A percentile compares a stretch with the other conserved stretches of the same genome.
phyloP scores from a whole-genome alignment of 2,329 filamentous ascomycete genomes.

The Davidsoniella eucalypti region DNA sequence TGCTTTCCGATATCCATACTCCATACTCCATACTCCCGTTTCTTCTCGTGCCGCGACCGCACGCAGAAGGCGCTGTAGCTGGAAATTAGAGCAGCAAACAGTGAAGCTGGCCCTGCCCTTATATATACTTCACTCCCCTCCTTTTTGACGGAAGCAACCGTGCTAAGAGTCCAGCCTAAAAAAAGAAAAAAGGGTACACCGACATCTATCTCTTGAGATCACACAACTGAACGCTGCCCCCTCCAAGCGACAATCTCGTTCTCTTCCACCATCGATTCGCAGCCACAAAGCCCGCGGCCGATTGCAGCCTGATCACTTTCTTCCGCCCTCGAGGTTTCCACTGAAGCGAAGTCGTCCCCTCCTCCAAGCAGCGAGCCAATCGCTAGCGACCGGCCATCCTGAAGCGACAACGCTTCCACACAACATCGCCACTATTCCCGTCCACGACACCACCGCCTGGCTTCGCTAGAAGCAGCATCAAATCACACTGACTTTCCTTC shows the following conservation, averaged over 20 bases:
- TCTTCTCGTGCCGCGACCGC: too few species aligned
- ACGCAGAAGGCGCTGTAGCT: too few species aligned
- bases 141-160: neutral
- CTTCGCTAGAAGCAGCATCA: neutral
- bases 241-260: neutral
- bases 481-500: neutral
- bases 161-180: too few species aligned
- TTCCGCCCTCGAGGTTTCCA: neutral
- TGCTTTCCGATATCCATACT: too few species aligned
- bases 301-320: too few species aligned
- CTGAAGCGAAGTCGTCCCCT: neutral
- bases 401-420: too few species aligned
- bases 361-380: neutral
- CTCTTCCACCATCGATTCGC: too few species aligned
- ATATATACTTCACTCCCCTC: neutral
- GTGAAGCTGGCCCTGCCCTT: neutral
- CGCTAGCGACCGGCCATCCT: neutral
- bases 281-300: too few species aligned
- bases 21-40: too few species aligned
- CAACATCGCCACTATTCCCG: neutral
- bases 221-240: too few species aligned
- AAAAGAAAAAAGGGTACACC: neutral
- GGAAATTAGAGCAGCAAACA: too few species aligned
- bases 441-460: neutral
- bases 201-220: too few species aligned